These are phyloP conservation scores for Exophiala spinifera DNA, from an alignment of 2,329 filamentous ascomycete species.

Conservation along the genomic window DNA sequence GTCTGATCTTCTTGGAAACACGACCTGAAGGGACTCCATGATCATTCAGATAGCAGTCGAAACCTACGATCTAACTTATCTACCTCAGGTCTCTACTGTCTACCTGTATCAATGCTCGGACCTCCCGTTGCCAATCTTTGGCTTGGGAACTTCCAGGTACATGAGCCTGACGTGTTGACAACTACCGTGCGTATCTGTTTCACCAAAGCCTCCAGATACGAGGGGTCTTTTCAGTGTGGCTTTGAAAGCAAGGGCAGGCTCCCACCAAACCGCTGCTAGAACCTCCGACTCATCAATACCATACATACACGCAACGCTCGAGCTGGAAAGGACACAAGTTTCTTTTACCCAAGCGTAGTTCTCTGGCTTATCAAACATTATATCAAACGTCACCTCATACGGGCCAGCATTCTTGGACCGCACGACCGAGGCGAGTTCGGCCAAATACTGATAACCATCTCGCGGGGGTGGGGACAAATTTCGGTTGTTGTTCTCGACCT, in stretches of 20 bases:
- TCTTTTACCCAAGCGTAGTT: neutral
- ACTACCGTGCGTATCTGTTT: neutral
- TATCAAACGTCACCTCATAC: neutral
- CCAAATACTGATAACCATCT: neutral
- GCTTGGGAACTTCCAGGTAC: neutral
- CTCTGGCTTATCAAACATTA: neutral
- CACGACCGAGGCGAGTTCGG: neutral
- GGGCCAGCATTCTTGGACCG: neutral
- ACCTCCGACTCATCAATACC: neutral
- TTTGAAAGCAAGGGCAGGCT: neutral
- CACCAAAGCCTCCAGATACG: neutral
- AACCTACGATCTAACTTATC: too few species aligned
- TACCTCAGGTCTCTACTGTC: too few species aligned
- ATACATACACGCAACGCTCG: neutral
- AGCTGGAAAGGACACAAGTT: neutral
- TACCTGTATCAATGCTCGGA: too few species aligned
- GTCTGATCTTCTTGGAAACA: neutral
- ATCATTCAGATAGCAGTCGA: neutral
- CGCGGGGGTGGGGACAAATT: neutral
- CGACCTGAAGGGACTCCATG: neutral
- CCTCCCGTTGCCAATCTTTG: too few species aligned
- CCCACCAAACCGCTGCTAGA: neutral
- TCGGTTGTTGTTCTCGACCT: too few species aligned
- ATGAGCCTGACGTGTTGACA: neutral
- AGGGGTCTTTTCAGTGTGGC: neutral